A percentile compares a stretch with the other conserved stretches of the same genome.
Evolutionary conservation across 257 asterid species (phyloP).

Genomic region (Solanum etuberosum): DNA sequence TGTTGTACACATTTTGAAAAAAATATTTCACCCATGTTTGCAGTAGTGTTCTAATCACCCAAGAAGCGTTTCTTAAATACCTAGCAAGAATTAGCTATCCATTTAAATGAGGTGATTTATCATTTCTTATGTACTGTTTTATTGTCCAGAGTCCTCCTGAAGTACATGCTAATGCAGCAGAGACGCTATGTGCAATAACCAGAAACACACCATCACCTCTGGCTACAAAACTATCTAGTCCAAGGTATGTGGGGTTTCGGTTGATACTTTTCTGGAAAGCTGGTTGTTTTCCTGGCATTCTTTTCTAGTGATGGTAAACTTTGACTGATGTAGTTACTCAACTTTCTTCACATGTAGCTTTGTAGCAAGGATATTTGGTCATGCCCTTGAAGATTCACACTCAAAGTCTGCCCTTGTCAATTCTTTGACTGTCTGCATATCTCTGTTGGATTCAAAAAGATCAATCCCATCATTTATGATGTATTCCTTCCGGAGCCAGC

Average conservation of each 20-base stretch:
- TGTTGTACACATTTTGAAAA: not conserved
- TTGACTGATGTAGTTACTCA: not conserved
- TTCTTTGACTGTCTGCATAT: conserved; percentile 80
- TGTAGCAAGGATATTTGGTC: conserved; percentile 77
- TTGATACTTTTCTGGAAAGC: not conserved
- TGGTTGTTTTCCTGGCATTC: not conserved
- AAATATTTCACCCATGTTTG: not conserved
- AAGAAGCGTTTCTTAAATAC: not conserved
- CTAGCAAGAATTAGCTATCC: not conserved
- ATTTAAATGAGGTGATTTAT: not conserved
- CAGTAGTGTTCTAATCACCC: not conserved
- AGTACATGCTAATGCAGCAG: conserved; percentile 97
- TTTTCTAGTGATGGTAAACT: not conserved
- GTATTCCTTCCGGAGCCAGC: conserved; percentile 78
- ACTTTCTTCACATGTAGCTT: conserved; percentile 43
- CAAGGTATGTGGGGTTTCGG: conserved; percentile 44
- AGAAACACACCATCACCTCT: conserved; percentile 80
- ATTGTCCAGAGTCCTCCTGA: conserved; percentile 71
- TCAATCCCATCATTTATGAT: conserved; percentile 57
- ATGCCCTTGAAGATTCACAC: conserved; percentile 72
- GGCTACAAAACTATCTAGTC: conserved; percentile 82
- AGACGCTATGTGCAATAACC: conserved; percentile 82
- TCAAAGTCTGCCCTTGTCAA: conserved; percentile 83
- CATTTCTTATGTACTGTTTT: conserved; percentile 1
- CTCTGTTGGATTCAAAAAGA: conserved; percentile 89